A percentile compares a stretch with the other conserved stretches of the same genome.
phyloP scores from a whole-genome alignment of 257 asterid species.

The Solanum lycopersicoides region DNA sequence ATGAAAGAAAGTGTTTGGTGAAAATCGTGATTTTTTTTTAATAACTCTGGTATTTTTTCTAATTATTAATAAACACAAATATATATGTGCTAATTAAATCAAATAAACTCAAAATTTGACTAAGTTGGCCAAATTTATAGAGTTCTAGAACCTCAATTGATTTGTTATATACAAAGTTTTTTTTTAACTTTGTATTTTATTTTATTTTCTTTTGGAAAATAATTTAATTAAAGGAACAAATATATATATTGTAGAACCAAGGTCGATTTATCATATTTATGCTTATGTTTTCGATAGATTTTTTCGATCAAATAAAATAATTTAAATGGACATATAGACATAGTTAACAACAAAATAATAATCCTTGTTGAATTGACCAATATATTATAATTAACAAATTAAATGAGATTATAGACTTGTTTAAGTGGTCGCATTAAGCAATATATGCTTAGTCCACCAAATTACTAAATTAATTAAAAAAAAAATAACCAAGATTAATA shows the following conservation, averaged over 20 bases:
- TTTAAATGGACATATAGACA: neutral
- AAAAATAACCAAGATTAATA: neutral
- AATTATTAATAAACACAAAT: neutral
- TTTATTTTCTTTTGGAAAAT: neutral
- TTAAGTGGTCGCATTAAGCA: neutral
- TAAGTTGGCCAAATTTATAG: neutral
- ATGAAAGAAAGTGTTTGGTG: neutral
- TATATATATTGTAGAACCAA: neutral
- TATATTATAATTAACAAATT: neutral
- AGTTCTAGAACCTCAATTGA: neutral
- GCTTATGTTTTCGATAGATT: neutral
- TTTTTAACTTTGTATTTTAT: neutral
- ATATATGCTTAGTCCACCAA: neutral
- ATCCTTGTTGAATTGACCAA: neutral
- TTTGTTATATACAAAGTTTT: neutral
- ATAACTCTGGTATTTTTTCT: neutral
- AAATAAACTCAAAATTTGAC: neutral
- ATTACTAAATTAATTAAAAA: neutral
- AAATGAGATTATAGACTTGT: neutral
- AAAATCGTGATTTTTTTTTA: too few relatives aligned
- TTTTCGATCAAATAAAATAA: too few relatives aligned
- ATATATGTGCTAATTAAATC: neutral
- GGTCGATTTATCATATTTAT: neutral
- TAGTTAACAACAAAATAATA: too few relatives aligned
- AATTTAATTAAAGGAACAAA: neutral